Evolutionary conservation across 805 yeast genomes (phyloP), one percentile per base, ranked within the genome.

Genomic region (Clavispora vitiphila): DNA sequence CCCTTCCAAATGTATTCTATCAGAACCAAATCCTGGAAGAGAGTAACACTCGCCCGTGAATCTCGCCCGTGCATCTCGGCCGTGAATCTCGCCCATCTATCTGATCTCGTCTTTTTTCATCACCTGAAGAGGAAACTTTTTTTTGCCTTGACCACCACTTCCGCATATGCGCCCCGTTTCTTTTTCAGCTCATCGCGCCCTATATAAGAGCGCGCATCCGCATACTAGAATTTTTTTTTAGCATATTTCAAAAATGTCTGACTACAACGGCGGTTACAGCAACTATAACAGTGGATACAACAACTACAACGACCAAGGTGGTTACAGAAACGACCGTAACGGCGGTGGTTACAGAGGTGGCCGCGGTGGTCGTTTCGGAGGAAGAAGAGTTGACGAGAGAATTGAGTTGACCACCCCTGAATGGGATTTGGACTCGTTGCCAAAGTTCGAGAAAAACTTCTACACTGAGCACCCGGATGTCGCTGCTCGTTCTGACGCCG

Each of bases 401-500:
- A 61, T 62, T 36, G 72, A 73, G 57, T 71, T 88, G 58, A 66
- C 73, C 50, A 77, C 80, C 50, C 97, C 90, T 56, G 79, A 84
- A 49, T 93, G 93, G 87, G 93, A 86, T 64, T 53, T 78, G 40
- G 83, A 77, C 46, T 64, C 79, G 31, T 71, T 93, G 60, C 95
- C 96, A 56, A 80, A 81, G 60, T 93, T 93, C 61, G 96, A 90
- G 69, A 93, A 93, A 74, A 88, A 93, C 68, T 93, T 93, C 62
- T 93, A 93, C 72, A 73, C 74, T 49, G 99, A 93, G 73, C 83
- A 84, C 61, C 86, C 86, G 45, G 66, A 65, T 41, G 98, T 93
- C 48, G 67, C 86, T 46, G 72, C 68, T 35, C 86, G 97, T 68
- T 61, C 85, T 34, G 89, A 83, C 2, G 74, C 64, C 27, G 97